Percentiles rank a stretch among this genome's conserved stretches.
Conservation (phyloP, 2,329 filamentous ascomycete genomes). For the Colletotrichum eleusines region DNA sequence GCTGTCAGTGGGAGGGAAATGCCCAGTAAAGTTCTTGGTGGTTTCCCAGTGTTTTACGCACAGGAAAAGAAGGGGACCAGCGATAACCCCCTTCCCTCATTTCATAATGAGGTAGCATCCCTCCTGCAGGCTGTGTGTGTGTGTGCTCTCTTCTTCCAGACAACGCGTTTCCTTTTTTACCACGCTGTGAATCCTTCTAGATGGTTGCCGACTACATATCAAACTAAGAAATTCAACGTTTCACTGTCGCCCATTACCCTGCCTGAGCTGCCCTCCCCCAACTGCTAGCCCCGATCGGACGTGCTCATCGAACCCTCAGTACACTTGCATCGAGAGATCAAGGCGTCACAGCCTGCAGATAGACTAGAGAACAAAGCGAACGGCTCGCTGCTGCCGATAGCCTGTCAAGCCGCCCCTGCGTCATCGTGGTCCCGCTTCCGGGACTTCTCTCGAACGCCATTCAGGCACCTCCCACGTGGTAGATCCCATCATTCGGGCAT, state of each 20-base stretch:
- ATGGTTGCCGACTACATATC: constrained; percentile 6
- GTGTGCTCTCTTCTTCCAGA: neutral
- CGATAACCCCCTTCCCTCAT: neutral
- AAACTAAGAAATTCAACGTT: constrained; percentile 7
- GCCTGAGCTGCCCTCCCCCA: neutral
- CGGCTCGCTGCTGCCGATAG: constrained; percentile 9
- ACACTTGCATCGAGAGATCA: neutral
- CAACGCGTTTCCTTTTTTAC: constrained; percentile 7
- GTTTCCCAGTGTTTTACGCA: neutral
- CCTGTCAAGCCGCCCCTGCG: neutral
- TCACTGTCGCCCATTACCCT: neutral
- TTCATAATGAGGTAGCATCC: constrained; percentile 18
- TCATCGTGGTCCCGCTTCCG: constrained; percentile 17
- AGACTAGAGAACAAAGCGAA: constrained; percentile 4
- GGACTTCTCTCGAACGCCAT: neutral
- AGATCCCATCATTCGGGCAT: neutral
- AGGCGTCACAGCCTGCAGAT: constrained; percentile 19
- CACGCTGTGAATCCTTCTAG: neutral
- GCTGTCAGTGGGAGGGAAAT: constrained; percentile 5
- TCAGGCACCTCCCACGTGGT: constrained; percentile 3
- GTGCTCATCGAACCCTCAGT: neutral
- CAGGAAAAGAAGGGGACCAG: neutral
- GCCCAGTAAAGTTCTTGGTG: constrained; percentile 7
- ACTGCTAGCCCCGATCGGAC: constrained; percentile 5
- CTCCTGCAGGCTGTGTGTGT: neutral